Conservation (phyloP, 208 protist genomes). For the Leishmania amazonensis region DNA sequence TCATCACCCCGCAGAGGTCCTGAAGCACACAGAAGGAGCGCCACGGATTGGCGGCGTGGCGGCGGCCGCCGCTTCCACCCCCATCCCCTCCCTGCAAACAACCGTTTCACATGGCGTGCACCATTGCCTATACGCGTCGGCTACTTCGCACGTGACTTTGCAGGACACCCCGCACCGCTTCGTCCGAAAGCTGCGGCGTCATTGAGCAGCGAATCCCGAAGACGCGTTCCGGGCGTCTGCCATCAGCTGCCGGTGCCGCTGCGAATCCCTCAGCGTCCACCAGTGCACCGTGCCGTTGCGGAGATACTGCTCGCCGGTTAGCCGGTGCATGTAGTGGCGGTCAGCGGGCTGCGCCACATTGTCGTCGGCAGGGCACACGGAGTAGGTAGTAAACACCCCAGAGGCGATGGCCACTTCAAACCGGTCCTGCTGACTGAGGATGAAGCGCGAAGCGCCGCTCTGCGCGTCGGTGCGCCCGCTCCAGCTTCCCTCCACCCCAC, state of each 20-base stretch:
- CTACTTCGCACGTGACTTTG: background rate
- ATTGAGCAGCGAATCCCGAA: background rate
- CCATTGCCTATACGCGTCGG: background rate
- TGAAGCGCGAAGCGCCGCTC: background rate
- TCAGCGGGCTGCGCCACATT: background rate
- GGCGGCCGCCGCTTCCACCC: background rate
- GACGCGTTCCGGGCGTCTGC: constrained; percentile 6
- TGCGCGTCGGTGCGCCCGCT: background rate
- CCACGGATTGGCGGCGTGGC: background rate
- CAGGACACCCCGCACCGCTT: background rate
- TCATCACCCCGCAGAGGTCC: background rate
- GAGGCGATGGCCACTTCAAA: constrained; percentile 19
- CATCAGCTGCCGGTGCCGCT: constrained; percentile 22
- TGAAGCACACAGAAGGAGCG: background rate
- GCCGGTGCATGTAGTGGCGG: background rate
- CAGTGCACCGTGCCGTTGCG: constrained; percentile 29
- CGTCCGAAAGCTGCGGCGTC: background rate
- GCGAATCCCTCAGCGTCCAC: constrained; percentile 28
- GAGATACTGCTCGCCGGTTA: constrained; percentile 7
- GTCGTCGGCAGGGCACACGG: background rate
- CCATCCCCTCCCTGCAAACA: background rate
- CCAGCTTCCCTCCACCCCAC: background rate
- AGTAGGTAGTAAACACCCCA: constrained; percentile 15
- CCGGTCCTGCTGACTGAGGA: background rate
- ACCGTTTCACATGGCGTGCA: background rate